Evolutionary conservation across 2,329 filamentous ascomycete genomes (phyloP).

Genomic region (Paracamarosporium sp.): DNA sequence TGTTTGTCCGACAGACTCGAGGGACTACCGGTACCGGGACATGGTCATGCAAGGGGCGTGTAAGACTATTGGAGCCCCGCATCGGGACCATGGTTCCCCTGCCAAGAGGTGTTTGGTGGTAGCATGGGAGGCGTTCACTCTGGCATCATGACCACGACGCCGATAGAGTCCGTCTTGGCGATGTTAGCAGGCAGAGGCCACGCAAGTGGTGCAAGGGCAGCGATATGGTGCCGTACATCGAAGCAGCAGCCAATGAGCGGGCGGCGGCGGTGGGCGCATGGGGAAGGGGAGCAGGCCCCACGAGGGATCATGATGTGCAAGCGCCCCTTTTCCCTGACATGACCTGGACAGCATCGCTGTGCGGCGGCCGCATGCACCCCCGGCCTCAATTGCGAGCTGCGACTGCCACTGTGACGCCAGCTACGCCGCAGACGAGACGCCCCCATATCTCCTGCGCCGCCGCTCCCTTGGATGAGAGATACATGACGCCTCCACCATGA

Average conservation of each 20-base stretch:
- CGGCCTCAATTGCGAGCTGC: neutral
- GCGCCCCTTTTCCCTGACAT: conserved; percentile 7
- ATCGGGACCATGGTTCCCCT: neutral
- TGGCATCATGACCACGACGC: too few relatives aligned
- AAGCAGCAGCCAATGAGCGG: neutral
- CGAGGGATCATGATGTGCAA: conserved; percentile 3
- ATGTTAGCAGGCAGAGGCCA: neutral
- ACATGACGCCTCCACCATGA: conserved; percentile 38
- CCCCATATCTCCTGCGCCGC: conserved; percentile 38
- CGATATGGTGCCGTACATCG: neutral
- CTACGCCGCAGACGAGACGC: too few relatives aligned
- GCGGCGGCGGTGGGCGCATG: neutral
- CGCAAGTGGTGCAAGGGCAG: neutral
- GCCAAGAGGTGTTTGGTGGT: neutral
- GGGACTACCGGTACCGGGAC: neutral
- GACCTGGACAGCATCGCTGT: neutral
- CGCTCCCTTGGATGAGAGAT: conserved; percentile 41
- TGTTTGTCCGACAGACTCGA: neutral
- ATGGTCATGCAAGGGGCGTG: conserved; percentile 1
- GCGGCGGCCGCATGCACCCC: conserved; percentile 1
- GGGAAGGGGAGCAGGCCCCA: conserved; percentile 2
- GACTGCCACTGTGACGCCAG: neutral
- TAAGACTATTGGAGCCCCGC: conserved; percentile 4
- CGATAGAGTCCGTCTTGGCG: too few relatives aligned
- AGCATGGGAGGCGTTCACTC: neutral